These are phyloP conservation scores for Beta vulgaris DNA, from an alignment of 148 eudicot species.

Conservation along the genomic window DNA sequence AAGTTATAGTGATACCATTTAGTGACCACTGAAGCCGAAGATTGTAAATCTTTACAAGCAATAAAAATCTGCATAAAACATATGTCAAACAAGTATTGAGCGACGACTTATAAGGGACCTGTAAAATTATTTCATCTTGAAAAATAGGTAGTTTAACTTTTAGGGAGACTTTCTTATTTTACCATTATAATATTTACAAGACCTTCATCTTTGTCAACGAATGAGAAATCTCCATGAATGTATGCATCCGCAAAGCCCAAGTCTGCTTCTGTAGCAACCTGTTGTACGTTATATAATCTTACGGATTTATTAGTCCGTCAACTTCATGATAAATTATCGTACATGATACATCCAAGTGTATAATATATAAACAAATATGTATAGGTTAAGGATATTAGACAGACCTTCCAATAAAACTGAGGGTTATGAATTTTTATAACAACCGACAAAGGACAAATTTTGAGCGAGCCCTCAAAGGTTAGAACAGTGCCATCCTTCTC, in stretches of 20 bases:
- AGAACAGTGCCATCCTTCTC: conserved; percentile 81
- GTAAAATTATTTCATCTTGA: too few relatives aligned
- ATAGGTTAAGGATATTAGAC: too few relatives aligned
- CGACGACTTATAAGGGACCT: neutral
- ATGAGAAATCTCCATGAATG: conserved; percentile 86
- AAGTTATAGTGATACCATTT: too few relatives aligned
- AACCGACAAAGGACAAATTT: conserved; percentile 47
- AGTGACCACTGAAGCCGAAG: conserved; percentile 32
- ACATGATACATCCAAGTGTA: too few relatives aligned
- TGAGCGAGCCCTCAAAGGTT: conserved; percentile 56
- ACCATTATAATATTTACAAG: conserved; percentile 85
- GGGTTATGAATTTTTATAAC: conserved; percentile 64
- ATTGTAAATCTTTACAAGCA: conserved; percentile 60
- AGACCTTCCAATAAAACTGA: conserved; percentile 93
- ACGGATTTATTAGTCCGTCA: too few relatives aligned
- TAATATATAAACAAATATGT: too few relatives aligned
- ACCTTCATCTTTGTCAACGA: conserved; percentile 76
- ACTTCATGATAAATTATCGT: too few relatives aligned
- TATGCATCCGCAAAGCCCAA: conserved; percentile 98
- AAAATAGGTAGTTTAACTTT: neutral
- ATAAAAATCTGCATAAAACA: conserved; percentile 50
- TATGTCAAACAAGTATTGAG: conserved; percentile 12
- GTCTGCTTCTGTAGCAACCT: conserved; percentile 89
- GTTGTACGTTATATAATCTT: too few relatives aligned
- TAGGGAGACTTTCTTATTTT: conserved; percentile 13